Evolutionary conservation across 805 yeast species (phyloP).

Genomic region (Sungouiella blattae): DNA sequence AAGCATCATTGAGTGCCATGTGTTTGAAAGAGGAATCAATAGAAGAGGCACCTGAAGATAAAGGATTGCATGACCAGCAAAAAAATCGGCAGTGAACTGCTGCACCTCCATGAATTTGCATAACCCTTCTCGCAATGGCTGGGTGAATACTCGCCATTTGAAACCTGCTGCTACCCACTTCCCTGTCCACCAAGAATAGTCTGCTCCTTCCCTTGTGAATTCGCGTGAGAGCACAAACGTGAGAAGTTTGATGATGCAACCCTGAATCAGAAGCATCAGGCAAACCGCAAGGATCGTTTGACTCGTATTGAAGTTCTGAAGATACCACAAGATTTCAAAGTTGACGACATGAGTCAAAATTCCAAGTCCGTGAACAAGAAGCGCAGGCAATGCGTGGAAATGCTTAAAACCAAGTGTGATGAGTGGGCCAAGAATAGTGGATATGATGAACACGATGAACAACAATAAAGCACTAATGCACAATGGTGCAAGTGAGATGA

Average conservation of each 20-base stretch:
- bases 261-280: slow-evolving; percentile 52
- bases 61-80: slow-evolving; percentile 55
- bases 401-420: slow-evolving; percentile 18
- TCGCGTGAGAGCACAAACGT: slow-evolving; percentile 57
- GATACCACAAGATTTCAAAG: slow-evolving; percentile 62
- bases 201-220: slow-evolving; percentile 54
- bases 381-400: slow-evolving; percentile 23
- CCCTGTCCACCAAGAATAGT: slow-evolving; percentile 65
- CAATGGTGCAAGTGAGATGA: slow-evolving; percentile 49
- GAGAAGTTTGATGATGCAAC: slow-evolving; percentile 50
- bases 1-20: slow-evolving; percentile 62
- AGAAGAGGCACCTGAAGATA: slow-evolving; percentile 59
- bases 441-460: slow-evolving; percentile 38
- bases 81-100: slow-evolving; percentile 63
- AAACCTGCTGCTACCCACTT: slow-evolving; percentile 61
- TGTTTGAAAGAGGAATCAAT: slow-evolving; percentile 60
- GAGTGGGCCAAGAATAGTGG: slow-evolving; percentile 50
- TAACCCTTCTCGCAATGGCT: slow-evolving; percentile 60
- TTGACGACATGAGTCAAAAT: slow-evolving; percentile 50
- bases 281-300: slow-evolving; percentile 61
- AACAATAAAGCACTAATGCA: slow-evolving; percentile 39
- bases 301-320: slow-evolving; percentile 65
- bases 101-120: slow-evolving; percentile 66
- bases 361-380: slow-evolving; percentile 49
- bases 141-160: slow-evolving; percentile 59